These are phyloP conservation scores for Orbilia blumenaviensis DNA, from an alignment of 2,329 filamentous ascomycete species.

Conservation along the genomic window DNA sequence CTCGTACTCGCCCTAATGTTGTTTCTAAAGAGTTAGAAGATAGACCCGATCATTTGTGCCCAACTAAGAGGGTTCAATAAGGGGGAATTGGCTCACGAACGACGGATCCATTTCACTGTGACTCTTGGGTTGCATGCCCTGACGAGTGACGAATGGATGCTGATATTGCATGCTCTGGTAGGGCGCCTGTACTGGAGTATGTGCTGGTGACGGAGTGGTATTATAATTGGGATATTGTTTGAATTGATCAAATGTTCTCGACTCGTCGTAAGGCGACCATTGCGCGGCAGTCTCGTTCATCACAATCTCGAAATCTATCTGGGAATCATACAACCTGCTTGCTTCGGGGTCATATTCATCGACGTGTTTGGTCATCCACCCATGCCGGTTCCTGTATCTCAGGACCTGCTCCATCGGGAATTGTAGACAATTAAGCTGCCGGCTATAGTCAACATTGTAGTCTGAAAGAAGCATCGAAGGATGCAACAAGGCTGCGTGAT, in stretches of 20 bases:
- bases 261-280: conserved; percentile 50
- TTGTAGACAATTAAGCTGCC: conserved; percentile 39
- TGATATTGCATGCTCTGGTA: conserved; percentile 44
- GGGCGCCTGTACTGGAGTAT: conserved; percentile 36
- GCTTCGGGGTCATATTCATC: conserved; percentile 47
- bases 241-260: conserved; percentile 48
- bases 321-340: conserved; percentile 41
- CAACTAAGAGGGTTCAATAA: not conserved
- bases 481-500: conserved; percentile 42
- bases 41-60: not conserved
- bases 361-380: conserved; percentile 37
- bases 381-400: conserved; percentile 44
- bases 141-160: conserved; percentile 51
- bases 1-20: conserved; percentile 50
- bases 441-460: conserved; percentile 47
- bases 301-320: conserved; percentile 50
- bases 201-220: conserved; percentile 42
- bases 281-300: conserved; percentile 51
- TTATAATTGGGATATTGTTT: conserved; percentile 49
- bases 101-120: conserved; percentile 51
- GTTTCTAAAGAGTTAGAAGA: conserved; percentile 33
- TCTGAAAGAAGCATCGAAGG: conserved; percentile 50
- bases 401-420: conserved; percentile 49
- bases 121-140: conserved; percentile 51
- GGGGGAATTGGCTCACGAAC: conserved; percentile 52